Evolutionary conservation across 257 asterid genomes (phyloP).

Genomic region (Nicotiana otophora): DNA sequence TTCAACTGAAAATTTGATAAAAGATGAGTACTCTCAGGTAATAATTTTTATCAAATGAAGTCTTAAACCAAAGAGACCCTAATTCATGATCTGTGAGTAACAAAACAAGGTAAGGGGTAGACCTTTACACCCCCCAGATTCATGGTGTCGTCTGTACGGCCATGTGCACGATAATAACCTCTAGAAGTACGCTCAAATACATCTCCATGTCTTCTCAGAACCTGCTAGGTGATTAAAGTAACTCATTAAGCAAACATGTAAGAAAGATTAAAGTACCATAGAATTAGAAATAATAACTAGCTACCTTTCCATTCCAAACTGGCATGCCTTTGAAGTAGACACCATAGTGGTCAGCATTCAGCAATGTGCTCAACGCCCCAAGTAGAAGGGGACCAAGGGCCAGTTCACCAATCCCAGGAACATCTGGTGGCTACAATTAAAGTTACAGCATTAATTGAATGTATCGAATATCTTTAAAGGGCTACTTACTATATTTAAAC

Average conservation of each 20-base stretch:
- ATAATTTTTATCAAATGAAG: neutral
- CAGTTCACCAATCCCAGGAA: conserved; percentile 77
- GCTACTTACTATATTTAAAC: neutral
- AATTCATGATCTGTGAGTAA: neutral
- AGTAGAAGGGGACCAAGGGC: conserved; percentile 85
- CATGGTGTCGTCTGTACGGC: conserved; percentile 99
- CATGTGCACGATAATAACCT: conserved; percentile 91
- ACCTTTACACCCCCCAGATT: conserved; percentile 99
- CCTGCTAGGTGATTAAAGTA: conserved; percentile 30
- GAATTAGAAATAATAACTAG: conserved; percentile 2
- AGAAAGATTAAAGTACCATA: neutral
- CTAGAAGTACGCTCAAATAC: conserved; percentile 75
- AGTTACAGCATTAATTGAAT: neutral
- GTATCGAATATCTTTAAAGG: neutral
- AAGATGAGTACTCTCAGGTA: neutral
- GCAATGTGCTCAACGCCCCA: conserved; percentile 80
- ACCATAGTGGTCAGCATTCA: conserved; percentile 81
- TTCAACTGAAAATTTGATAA: neutral
- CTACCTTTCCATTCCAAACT: conserved; percentile 80
- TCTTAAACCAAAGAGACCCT: neutral
- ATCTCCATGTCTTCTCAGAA: conserved; percentile 95
- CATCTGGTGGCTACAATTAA: conserved; percentile 47
- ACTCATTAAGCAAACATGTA: neutral
- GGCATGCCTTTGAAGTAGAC: conserved; percentile 93
- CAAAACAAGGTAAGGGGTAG: conserved; percentile 5